Percentiles rank a stretch among this genome's conserved stretches.
These are phyloP conservation scores for Trichoderma endophyticum DNA, from an alignment of 2,329 filamentous ascomycete genomes.

Conservation along the genomic window DNA sequence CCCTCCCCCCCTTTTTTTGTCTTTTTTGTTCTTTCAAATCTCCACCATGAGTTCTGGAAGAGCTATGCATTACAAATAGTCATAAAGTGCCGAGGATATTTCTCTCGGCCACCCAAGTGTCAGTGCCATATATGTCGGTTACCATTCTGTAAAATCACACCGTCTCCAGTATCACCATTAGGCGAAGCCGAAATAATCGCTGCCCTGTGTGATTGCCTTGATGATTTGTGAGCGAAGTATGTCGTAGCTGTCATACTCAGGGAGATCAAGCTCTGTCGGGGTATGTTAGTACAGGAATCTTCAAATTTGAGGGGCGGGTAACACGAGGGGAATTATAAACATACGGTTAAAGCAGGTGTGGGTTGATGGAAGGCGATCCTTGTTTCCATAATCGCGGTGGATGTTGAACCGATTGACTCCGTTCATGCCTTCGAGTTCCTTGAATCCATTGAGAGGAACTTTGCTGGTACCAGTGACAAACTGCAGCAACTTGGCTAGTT, in stretches of 20 bases:
- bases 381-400: conserved; percentile 94
- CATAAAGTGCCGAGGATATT: conserved; percentile 6
- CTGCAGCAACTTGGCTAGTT: conserved; percentile 92
- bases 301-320: background rate
- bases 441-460: conserved; percentile 97
- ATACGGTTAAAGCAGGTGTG: conserved; percentile 99
- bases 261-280: conserved; percentile 82
- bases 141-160: background rate
- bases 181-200: conserved; percentile 96
- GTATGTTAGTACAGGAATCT: conserved; percentile 37
- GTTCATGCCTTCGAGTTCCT: conserved; percentile 99
- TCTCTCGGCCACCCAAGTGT: background rate
- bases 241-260: conserved; percentile 97
- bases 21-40: background rate
- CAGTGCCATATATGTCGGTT: background rate
- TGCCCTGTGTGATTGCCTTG: conserved; percentile 96
- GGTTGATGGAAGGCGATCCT: conserved; percentile 90
- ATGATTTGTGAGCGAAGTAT: conserved; percentile 80
- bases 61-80: conserved; percentile 19
- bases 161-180: conserved; percentile 43
- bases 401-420: conserved; percentile 98
- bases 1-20: background rate
- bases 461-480: conserved; percentile 99
- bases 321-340: conserved; percentile 36
- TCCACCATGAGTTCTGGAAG: conserved; percentile 10